Base-by-base conservation (phyloP, 331 rosid species). In the Cydonia oblonga region DNA sequence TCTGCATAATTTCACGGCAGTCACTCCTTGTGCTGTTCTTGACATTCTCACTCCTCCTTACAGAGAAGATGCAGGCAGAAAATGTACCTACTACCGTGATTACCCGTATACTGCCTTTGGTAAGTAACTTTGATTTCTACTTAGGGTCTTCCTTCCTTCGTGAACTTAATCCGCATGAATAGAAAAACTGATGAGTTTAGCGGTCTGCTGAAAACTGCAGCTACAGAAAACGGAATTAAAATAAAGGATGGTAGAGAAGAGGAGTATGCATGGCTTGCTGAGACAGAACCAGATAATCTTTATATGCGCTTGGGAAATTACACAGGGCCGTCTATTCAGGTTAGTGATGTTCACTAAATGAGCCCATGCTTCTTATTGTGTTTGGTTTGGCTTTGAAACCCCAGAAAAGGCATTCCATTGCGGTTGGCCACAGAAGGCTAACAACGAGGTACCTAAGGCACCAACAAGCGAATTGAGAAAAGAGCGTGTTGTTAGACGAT, bases 31-130 rank as follows among this genome's bases (percentile, higher is more conserved):
- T 79, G 96, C 97, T 7, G 81, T 93, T 79, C 86, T 93, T 33
- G 98, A 93, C 83, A 58, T 93, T 79, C 96, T 93, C 51, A 64
- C 96, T 0, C 98, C 98, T 66, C 91, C 97, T 76, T 93, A 93
- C 73, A 77, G 28, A 23, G 97, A 90, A 82, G 78, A 86, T 33
- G 88, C 81, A 20, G 97, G 93, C 75, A 86, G 97, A 89, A 86
- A 72, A 80, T 93, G 97, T 70, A 81, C 96, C 62, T 93, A 85
- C 79, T 93, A 87, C 81, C 87, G 80, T 32, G 98, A 93, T 73
- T 88, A 88, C 80, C 91, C 91, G 3, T 91, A 80, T 81, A 84
- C 86, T n/a, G 75, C 90, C 77, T 91, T 84, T 76, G 67, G 97
- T 93, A 73, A 89, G 96, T 76, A 70, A 61, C 78, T 65, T 38